Evolutionary conservation across 1,284 basidiomycete genomes (phyloP).

Genomic region (Cryptococcus sp.): DNA sequence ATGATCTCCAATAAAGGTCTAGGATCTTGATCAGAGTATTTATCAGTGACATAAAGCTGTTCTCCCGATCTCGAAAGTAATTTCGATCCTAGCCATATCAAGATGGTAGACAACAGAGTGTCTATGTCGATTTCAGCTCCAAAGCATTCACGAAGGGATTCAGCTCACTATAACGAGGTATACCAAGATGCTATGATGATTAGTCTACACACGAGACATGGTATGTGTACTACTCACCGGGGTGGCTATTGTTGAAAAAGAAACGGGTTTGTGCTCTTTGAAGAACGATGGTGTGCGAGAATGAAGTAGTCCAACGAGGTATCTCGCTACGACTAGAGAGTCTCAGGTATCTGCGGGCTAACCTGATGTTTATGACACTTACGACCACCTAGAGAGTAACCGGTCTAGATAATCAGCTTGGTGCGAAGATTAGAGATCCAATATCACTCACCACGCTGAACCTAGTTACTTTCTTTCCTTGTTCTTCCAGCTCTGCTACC

Average conservation of each 20-base stretch:
- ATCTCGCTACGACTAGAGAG: conserved; percentile 40
- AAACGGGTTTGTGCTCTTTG: conserved; percentile 26
- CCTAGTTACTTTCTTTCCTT: conserved; percentile 25
- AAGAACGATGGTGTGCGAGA: conserved; percentile 42
- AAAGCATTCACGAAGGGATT: not conserved
- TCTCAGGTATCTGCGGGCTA: not conserved
- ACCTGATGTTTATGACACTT: conserved; percentile 11
- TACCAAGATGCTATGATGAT: conserved; percentile 25
- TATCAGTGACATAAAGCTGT: conserved; percentile 71
- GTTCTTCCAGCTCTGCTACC: conserved; percentile 25
- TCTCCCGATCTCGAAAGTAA: conserved; percentile 79
- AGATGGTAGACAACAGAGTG: conserved; percentile 57
- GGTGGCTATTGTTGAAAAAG: conserved; percentile 41
- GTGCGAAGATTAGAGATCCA: not conserved
- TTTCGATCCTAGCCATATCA: conserved; percentile 62
- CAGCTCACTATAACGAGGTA: conserved; percentile 36
- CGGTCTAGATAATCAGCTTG: conserved; percentile 21
- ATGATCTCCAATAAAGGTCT: conserved; percentile 73
- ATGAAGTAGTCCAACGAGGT: conserved; percentile 39
- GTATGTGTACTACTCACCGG: conserved; percentile 19
- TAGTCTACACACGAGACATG: not conserved
- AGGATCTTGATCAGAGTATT: conserved; percentile 61
- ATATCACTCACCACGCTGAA: conserved; percentile 38
- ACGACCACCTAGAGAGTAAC: conserved; percentile 46
- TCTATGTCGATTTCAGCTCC: conserved; percentile 13